A percentile compares a stretch with the other conserved stretches of the same genome.
Conservation (phyloP, 805 yeast species). For the Tanozyma kutaoensis region DNA sequence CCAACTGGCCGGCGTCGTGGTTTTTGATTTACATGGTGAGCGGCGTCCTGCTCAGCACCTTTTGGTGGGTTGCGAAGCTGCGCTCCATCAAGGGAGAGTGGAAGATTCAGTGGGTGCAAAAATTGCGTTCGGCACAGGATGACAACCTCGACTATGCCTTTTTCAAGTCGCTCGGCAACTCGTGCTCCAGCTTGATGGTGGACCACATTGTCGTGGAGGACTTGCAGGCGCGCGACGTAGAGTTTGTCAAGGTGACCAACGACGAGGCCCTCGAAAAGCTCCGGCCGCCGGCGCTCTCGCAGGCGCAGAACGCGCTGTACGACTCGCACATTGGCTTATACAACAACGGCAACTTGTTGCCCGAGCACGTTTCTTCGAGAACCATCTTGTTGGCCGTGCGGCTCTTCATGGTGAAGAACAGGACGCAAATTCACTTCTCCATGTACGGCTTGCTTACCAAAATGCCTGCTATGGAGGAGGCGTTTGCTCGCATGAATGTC, state of each 20-base stretch:
- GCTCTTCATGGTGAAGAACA: slow-evolving; percentile 8
- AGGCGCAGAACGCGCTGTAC: slow-evolving; percentile 7
- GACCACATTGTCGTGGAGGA: slow-evolving; percentile 43
- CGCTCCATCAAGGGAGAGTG: slow-evolving; percentile 38
- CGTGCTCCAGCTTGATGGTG: slow-evolving; percentile 33
- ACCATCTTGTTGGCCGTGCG: slow-evolving; percentile 18
- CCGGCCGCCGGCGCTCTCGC: neutral
- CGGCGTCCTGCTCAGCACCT: slow-evolving; percentile 21
- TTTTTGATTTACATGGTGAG: slow-evolving; percentile 29
- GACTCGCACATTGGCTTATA: slow-evolving; percentile 12
- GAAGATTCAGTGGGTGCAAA: slow-evolving; percentile 38
- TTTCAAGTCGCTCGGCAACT: slow-evolving; percentile 24
- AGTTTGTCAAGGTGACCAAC: slow-evolving; percentile 6
- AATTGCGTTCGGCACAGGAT: slow-evolving; percentile 4
- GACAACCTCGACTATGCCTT: slow-evolving; percentile 15
- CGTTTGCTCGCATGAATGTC: slow-evolving; percentile 10
- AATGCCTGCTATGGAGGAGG: slow-evolving; percentile 4
- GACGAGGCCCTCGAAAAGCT: neutral
- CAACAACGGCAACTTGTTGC: slow-evolving; percentile 15
- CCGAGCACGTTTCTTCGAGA: slow-evolving; percentile 19
- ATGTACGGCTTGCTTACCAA: slow-evolving; percentile 10
- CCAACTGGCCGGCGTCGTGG: slow-evolving; percentile 48
- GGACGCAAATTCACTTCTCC: slow-evolving; percentile 14
- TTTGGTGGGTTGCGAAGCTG: slow-evolving; percentile 43
- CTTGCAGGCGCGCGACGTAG: slow-evolving; percentile 24